Conservation (phyloP, 371 early-diverging fungal genomes). For the Dinochytrium kinnereticum region DNA sequence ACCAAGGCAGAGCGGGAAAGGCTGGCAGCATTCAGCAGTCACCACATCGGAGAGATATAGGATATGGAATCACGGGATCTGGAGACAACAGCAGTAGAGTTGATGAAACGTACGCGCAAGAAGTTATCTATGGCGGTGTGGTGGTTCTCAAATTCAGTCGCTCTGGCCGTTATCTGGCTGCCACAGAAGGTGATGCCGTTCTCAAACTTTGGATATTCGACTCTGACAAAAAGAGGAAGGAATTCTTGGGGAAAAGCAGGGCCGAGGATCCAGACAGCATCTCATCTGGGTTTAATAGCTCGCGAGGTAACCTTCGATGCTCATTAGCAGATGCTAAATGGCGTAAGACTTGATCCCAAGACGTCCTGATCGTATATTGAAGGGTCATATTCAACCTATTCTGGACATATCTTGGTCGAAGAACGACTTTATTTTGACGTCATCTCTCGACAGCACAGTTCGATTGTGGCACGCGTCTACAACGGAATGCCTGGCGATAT, state of each 20-base stretch:
- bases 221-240: neutral
- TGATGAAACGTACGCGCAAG: too few species aligned
- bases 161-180: conserved; percentile 81
- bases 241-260: neutral
- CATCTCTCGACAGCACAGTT: conserved; percentile 86
- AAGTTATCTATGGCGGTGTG: too few species aligned
- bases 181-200: conserved; percentile 74
- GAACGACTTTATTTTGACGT: conserved; percentile 77
- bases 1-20: neutral
- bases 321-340: too few species aligned
- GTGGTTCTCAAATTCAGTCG: conserved; percentile 66
- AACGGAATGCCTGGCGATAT: conserved; percentile 75
- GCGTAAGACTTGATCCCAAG: neutral
- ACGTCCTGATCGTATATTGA: conserved; percentile 62
- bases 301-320: too few species aligned
- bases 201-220: conserved; percentile 75
- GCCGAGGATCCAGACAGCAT: too few species aligned
- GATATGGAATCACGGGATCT: too few species aligned
- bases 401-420: conserved; percentile 81
- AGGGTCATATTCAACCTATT: conserved; percentile 73
- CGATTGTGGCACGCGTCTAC: conserved; percentile 83
- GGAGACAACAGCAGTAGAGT: too few species aligned
- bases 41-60: too few species aligned
- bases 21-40: too few species aligned
- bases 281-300: too few species aligned